Evolutionary conservation across 257 asterid genomes (phyloP).

Genomic region (Solanum rostratum): DNA sequence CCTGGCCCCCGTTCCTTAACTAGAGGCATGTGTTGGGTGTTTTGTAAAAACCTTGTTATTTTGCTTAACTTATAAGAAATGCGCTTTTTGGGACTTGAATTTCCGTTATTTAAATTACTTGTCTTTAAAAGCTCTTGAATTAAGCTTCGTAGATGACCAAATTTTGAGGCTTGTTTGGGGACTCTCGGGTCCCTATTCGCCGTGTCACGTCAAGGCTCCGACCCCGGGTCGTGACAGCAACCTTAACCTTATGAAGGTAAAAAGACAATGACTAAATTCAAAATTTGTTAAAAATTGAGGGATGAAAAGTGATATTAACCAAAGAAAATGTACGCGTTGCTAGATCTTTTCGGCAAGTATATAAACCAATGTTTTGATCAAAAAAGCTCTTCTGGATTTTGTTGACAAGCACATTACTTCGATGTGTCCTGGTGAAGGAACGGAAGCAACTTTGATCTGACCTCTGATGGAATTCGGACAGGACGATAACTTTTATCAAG

Average conservation of each 20-base stretch:
- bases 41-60: no score
- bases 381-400: neutral
- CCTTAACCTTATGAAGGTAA: neutral
- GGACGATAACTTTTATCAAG: slow-evolving; percentile 80
- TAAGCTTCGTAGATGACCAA: no score
- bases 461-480: slow-evolving; percentile 57
- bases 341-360: neutral
- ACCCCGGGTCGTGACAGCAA: no score
- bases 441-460: slow-evolving; percentile 48
- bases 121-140: no score
- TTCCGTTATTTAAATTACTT: no score
- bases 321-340: neutral
- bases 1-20: no score
- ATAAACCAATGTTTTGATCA: neutral
- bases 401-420: slow-evolving; percentile 3
- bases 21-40: no score
- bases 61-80: no score
- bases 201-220: no score
- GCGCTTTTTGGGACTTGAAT: no score
- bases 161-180: no score
- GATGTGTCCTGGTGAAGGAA: slow-evolving; percentile 39
- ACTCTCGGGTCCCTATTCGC: no score
- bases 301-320: neutral
- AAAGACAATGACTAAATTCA: neutral
- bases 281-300: neutral